These are phyloP conservation scores for Cadophora malorum DNA, from an alignment of 2,329 filamentous ascomycete species.

Conservation along the genomic window DNA sequence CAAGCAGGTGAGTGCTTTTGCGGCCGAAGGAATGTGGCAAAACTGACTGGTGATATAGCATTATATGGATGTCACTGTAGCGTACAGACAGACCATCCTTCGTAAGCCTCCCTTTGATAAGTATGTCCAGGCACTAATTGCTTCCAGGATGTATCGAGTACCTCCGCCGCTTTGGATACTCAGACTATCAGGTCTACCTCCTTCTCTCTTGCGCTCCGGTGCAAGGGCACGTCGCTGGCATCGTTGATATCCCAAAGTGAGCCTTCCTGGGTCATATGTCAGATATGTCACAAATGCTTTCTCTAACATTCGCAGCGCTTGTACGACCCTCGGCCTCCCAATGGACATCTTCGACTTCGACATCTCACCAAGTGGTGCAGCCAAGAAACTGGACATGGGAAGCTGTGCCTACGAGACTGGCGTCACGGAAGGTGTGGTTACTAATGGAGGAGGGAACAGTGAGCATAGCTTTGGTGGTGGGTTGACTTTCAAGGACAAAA, in stretches of 20 bases:
- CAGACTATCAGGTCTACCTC: constrained; percentile 81
- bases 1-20: constrained; percentile 62
- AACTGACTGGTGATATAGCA: constrained; percentile 50
- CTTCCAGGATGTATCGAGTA: constrained; percentile 73
- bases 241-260: constrained; percentile 85
- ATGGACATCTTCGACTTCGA: constrained; percentile 98
- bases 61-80: constrained; percentile 84
- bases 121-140: not conserved
- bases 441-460: constrained; percentile 54
- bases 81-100: constrained; percentile 79
- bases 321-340: constrained; percentile 85
- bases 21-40: not conserved
- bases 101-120: constrained; percentile 19
- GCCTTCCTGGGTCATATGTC: not conserved
- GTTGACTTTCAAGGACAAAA: constrained; percentile 53
- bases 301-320: constrained; percentile 54
- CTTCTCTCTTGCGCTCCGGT: constrained; percentile 85
- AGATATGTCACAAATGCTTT: not conserved
- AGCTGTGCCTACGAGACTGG: constrained; percentile 69
- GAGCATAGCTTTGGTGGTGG: constrained; percentile 58
- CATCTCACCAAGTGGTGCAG: constrained; percentile 69
- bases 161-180: constrained; percentile 74
- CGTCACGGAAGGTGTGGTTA: constrained; percentile 52
- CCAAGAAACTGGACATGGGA: constrained; percentile 71
- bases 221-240: constrained; percentile 86